A percentile compares a stretch with the other conserved stretches of the same genome.
These are phyloP conservation scores for Fusarium protoensiforme DNA, from an alignment of 2,329 filamentous ascomycete genomes.

Conservation along the genomic window DNA sequence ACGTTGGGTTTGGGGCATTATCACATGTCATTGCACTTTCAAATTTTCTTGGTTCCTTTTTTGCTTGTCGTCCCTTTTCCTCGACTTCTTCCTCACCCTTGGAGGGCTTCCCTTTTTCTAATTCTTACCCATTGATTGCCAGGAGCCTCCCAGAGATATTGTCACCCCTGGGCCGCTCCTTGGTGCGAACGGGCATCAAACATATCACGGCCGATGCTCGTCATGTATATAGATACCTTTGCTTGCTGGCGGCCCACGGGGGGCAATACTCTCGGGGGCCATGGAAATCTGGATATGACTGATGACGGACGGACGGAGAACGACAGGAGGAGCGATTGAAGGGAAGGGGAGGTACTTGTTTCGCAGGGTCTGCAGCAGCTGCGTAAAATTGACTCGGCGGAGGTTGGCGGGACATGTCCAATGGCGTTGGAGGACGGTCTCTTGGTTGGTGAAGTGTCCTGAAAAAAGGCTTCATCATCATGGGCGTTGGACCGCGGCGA, in stretches of 20 bases:
- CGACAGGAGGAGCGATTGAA: conserved; percentile 28
- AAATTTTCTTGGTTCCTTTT: conserved; percentile 26
- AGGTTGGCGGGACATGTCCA: conserved; percentile 23
- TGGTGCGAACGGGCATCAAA: conserved; percentile 24
- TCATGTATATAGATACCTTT: conserved; percentile 43
- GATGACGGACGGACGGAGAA: conserved; percentile 33
- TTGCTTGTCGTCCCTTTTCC: conserved; percentile 9
- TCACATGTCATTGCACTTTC: conserved; percentile 32
- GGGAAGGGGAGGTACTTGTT: conserved; percentile 19
- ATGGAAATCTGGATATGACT: conserved; percentile 43
- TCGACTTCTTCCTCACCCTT: conserved; percentile 27
- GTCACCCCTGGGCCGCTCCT: conserved; percentile 1
- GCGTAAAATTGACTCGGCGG: conserved; percentile 36
- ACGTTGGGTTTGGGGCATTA: conserved; percentile 37
- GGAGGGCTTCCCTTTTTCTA: conserved; percentile 33
- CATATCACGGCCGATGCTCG: conserved; percentile 31
- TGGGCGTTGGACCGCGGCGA: conserved; percentile 25
- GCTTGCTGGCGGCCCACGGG: conserved; percentile 32
- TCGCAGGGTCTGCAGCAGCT: conserved; percentile 29
- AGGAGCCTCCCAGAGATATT: conserved; percentile 5
- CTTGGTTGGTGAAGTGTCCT: conserved; percentile 14
- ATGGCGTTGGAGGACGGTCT: conserved; percentile 29
- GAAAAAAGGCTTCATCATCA: conserved; percentile 17
- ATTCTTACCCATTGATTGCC: conserved; percentile 34
- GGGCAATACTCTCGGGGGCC: conserved; percentile 20